Evolutionary conservation across 192 early-diverging fungal species (phyloP).

Genomic region (Backusella sp.): DNA sequence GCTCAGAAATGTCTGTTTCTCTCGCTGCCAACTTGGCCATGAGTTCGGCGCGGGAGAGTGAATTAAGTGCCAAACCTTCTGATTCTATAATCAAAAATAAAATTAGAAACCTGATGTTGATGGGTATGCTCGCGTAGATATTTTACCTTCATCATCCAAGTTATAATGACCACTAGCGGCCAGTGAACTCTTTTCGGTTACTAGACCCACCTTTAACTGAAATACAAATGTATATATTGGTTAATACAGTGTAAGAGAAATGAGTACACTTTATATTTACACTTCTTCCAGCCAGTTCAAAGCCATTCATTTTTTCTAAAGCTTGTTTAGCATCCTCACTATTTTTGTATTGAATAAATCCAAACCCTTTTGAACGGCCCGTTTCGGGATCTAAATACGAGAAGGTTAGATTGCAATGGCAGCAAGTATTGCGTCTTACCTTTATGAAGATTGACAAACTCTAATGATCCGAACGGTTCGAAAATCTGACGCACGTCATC

Average conservation of each 20-base stretch:
- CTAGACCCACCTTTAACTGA: constrained; percentile 75
- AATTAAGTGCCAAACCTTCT: constrained; percentile 64
- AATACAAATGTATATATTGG: neutral
- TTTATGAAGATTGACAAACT: constrained; percentile 79
- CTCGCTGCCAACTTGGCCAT: constrained; percentile 81
- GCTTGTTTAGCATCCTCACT: constrained; percentile 76
- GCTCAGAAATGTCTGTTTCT: constrained; percentile 41
- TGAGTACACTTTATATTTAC: constrained; percentile 34
- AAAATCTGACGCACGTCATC: constrained; percentile 80
- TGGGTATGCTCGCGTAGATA: neutral
- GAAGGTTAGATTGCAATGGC: neutral
- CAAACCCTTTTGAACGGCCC: constrained; percentile 72
- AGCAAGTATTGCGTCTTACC: constrained; percentile 15
- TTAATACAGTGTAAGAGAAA: neutral
- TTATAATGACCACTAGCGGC: constrained; percentile 36
- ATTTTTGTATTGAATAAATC: constrained; percentile 67
- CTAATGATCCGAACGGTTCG: constrained; percentile 82
- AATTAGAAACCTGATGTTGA: neutral
- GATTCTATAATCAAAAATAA: constrained; percentile 36
- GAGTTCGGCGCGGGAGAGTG: constrained; percentile 68
- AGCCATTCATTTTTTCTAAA: constrained; percentile 79
- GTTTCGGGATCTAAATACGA: constrained; percentile 49
- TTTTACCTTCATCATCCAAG: constrained; percentile 49
- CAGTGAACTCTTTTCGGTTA: constrained; percentile 58
- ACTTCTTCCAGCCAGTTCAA: constrained; percentile 72